These are phyloP conservation scores for Mortierella sp. DNA, from an alignment of 371 early-diverging fungal species.

Conservation along the genomic window DNA sequence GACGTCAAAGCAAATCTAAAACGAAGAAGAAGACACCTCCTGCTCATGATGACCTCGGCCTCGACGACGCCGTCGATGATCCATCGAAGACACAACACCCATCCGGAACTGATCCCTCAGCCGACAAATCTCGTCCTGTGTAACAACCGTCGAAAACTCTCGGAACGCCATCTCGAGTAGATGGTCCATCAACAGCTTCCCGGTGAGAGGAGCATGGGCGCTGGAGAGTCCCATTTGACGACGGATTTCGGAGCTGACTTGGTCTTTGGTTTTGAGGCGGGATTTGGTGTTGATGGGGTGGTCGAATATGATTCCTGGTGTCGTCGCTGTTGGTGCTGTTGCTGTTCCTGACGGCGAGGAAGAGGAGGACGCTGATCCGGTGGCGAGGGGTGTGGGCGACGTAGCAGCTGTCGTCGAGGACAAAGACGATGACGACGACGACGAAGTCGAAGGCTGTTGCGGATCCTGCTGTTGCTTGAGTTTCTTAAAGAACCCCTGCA, in stretches of 20 bases:
- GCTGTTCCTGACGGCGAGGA: not conserved
- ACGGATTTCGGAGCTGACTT: not conserved
- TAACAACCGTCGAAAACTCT: slow-evolving; percentile 38
- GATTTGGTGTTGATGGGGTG: not conserved
- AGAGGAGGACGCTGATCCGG: too few species aligned
- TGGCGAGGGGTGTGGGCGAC: not conserved
- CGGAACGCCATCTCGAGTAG: slow-evolving; percentile 24
- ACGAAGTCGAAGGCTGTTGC: not conserved
- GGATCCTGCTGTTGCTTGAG: slow-evolving; percentile 7
- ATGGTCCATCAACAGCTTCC: slow-evolving; percentile 34
- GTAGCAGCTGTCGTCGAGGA: not conserved
- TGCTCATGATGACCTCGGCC: not conserved
- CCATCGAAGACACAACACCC: slow-evolving; percentile 38
- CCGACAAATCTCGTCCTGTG: slow-evolving; percentile 20
- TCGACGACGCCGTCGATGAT: not conserved
- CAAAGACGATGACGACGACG: not conserved
- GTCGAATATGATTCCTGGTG: not conserved
- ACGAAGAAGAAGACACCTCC: not conserved
- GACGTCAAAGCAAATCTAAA: not conserved
- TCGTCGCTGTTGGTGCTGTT: not conserved
- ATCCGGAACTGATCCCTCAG: slow-evolving; percentile 45
- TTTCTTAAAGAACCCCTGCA: slow-evolving; percentile 39
- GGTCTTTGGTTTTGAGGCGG: not conserved
- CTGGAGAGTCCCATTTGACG: not conserved
- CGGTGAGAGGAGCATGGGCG: not conserved